Base-by-base conservation (phyloP, 441 rosid species). In the Erodium texanum region DNA sequence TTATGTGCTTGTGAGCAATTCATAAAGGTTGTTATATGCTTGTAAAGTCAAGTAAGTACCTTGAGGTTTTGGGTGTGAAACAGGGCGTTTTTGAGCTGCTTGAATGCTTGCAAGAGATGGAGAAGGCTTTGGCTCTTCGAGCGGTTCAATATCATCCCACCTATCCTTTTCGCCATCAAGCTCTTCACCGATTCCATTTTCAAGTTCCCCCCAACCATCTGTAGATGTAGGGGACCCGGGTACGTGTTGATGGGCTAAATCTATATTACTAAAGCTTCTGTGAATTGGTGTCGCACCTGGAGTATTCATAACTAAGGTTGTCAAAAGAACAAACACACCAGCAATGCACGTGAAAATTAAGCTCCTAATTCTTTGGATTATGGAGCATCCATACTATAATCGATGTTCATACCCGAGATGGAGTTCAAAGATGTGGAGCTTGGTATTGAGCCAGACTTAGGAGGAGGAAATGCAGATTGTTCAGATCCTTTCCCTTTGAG, bases 141-240 rank as follows among this genome's bases (percentile, higher is more conserved):
- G 84, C 65, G 99, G 97, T 77, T 95, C 96, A 54, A 92, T 76
- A 77, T 94, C 94, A 81, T 88, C 99, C 99, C 99, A 95, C 15
- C 97, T 97, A 67, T 90, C 98, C 83, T 89, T 87, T 66, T 89
- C 97, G 54, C 82, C 83, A 16, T 84, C 94, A 67, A 76, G 80
- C 61, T 81, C 92, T 76, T 84, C 97, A 66, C 77, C 71, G 78
- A 92, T 79, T 76, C 96, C 99, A 66, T 90, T 89, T 67, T 86
- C 99, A 66, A 85, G 75, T 65, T 95, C 99, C 78, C 99, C 99
- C 99, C 99, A 95, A 36, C 99, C 99, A 77, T 95, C 98, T 0
- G 97, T 89, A 77, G 98, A 95, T 68, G 98, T 85, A 20, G 99
- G 99, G 50, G 98, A 95, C 29, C 66, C 75, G 38, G 95, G 97